A percentile compares a stretch with the other conserved stretches of the same genome.
phyloP scores from a whole-genome alignment of 306 rosid genomes.

The Corylus avellana region DNA sequence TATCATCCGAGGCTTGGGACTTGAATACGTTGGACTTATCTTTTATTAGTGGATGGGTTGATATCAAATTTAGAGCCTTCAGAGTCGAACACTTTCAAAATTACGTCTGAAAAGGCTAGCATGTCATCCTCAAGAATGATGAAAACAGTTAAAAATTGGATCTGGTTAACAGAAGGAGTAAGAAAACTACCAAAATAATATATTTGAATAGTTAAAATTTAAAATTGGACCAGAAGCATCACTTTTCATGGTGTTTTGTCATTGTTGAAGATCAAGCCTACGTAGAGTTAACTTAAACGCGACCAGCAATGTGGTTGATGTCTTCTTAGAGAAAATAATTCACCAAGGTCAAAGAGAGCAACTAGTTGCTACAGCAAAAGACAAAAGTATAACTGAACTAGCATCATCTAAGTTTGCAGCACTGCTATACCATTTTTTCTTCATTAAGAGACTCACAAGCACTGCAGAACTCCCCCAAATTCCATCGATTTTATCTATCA shows the following conservation, averaged over 20 bases:
- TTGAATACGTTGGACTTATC: neutral
- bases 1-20: conserved; percentile 11
- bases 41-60: neutral
- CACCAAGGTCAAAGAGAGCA: neutral
- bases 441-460: neutral
- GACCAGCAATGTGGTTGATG: neutral
- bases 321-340: neutral
- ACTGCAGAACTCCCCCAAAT: conserved; percentile 1
- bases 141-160: neutral
- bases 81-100: neutral
- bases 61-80: neutral
- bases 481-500: neutral
- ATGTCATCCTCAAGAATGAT: neutral
- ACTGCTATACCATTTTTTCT: neutral
- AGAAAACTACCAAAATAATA: neutral
- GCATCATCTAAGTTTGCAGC: neutral
- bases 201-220: neutral
- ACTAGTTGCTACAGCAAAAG: neutral
- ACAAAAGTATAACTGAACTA: neutral
- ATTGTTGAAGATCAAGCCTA: neutral
- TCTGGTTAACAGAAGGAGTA: neutral
- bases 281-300: neutral
- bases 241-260: neutral
- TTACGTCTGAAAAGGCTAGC: neutral
- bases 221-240: neutral